Percentiles rank a stretch among this genome's conserved stretches.
phyloP scores from a whole-genome alignment of 257 asterid genomes.

The Forsythia suspensa region DNA sequence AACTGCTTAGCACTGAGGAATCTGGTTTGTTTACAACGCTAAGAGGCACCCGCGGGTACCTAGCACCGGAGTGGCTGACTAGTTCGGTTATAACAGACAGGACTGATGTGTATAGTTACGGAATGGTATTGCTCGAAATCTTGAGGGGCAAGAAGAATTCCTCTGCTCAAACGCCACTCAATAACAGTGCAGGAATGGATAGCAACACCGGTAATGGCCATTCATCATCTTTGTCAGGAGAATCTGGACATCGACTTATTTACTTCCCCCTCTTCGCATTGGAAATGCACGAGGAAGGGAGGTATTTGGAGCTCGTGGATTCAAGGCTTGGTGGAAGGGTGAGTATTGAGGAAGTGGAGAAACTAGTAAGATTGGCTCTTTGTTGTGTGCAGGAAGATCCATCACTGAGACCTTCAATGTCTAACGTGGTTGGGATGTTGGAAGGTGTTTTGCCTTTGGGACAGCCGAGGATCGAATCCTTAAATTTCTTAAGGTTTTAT shows the following conservation, averaged over 20 bases:
- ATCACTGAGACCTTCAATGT: slow-evolving; percentile 68
- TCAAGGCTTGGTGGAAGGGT: slow-evolving; percentile 55
- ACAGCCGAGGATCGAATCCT: slow-evolving; percentile 60
- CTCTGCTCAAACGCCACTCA: slow-evolving; percentile 37
- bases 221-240: slow-evolving; percentile 35
- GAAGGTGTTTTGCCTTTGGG: slow-evolving; percentile 68
- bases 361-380: slow-evolving; percentile 68
- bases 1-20: slow-evolving; percentile 66
- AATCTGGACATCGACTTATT: slow-evolving; percentile 27
- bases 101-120: slow-evolving; percentile 80
- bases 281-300: slow-evolving; percentile 73
- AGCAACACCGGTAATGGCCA: slow-evolving; percentile 21
- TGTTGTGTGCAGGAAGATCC: slow-evolving; percentile 91
- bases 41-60: slow-evolving; percentile 85
- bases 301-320: slow-evolving; percentile 70
- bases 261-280: slow-evolving; percentile 74
- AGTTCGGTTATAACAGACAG: slow-evolving; percentile 76
- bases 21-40: slow-evolving; percentile 68
- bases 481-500: slow-evolving; percentile 69
- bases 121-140: slow-evolving; percentile 75
- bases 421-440: slow-evolving; percentile 69
- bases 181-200: slow-evolving; percentile 30
- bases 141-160: slow-evolving; percentile 78
- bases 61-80: slow-evolving; percentile 87
- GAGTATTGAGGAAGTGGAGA: slow-evolving; percentile 58